A percentile compares a stretch with the other conserved stretches of the same genome.
These are phyloP conservation scores for Pinus taeda DNA, from an alignment of 75 land plant genomes.

Conservation along the genomic window DNA sequence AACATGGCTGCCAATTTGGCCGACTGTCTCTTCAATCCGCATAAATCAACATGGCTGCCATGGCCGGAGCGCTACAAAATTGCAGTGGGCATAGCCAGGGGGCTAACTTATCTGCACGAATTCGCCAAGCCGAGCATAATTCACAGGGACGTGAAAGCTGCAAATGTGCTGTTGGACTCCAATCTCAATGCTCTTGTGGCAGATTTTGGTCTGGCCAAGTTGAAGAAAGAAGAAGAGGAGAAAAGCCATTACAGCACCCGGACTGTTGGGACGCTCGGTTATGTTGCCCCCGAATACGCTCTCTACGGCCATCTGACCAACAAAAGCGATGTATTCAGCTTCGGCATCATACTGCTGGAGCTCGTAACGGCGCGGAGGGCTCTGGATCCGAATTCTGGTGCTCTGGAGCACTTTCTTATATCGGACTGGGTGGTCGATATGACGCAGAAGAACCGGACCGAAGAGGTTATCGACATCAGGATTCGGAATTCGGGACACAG, in stretches of 20 bases:
- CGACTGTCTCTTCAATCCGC: neutral
- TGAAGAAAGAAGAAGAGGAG: conserved; percentile 1
- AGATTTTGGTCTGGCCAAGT: conserved; percentile 45
- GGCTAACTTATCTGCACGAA: conserved; percentile 33
- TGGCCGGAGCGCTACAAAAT: conserved; percentile 12
- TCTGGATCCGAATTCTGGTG: neutral
- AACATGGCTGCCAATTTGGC: too few species aligned
- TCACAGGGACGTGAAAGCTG: conserved; percentile 45
- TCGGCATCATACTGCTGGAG: conserved; percentile 14
- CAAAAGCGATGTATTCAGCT: conserved; percentile 16
- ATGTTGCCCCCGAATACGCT: conserved; percentile 22
- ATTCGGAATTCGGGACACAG: conserved; percentile 1
- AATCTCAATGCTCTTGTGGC: conserved; percentile 31
- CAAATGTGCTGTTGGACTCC: conserved; percentile 30
- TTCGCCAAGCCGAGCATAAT: conserved; percentile 32
- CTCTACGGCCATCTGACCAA: conserved; percentile 15
- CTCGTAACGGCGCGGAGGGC: conserved; percentile 18
- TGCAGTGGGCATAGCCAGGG: conserved; percentile 32
- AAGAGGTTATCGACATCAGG: conserved; percentile 14
- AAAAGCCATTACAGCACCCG: neutral
- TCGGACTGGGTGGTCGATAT: conserved; percentile 9
- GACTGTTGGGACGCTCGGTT: conserved; percentile 15
- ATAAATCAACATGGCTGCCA: neutral
- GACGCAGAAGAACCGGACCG: neutral
- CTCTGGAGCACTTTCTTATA: neutral